Evolutionary conservation across 805 yeast species (phyloP).

Genomic region (Nematodospora valgi): DNA sequence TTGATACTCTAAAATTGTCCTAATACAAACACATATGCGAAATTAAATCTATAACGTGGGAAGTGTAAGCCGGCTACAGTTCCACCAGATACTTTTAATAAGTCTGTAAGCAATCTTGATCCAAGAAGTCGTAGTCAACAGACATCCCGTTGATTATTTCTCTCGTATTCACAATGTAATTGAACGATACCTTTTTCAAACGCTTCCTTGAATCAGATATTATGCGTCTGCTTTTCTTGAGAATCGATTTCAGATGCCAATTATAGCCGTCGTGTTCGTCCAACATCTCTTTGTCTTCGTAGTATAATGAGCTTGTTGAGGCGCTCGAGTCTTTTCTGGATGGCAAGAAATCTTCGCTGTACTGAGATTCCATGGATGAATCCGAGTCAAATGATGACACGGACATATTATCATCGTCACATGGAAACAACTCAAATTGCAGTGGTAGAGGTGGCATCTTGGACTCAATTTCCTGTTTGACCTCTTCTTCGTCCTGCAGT

Average conservation of each 20-base stretch:
- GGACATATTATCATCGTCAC: conserved; percentile 7
- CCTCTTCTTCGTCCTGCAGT: conserved; percentile 2
- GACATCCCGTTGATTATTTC: conserved; percentile 43
- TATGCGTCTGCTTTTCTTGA: conserved; percentile 1
- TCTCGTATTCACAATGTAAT: conserved; percentile 40
- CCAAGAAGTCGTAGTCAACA: conserved; percentile 42
- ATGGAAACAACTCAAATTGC: conserved; percentile 4
- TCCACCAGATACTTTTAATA: too few species aligned
- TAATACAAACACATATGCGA: too few species aligned
- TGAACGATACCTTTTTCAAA: conserved; percentile 41
- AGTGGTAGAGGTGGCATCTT: not conserved
- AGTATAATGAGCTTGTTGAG: conserved; percentile 6
- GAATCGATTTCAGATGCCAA: conserved; percentile 8
- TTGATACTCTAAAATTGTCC: too few species aligned
- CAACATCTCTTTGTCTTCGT: not conserved
- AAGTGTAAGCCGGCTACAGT: too few species aligned
- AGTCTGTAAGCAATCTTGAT: conserved; percentile 31
- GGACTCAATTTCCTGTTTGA: not conserved
- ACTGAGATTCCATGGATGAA: conserved; percentile 5
- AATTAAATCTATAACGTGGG: too few species aligned
- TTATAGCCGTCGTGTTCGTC: conserved; percentile 6
- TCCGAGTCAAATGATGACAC: conserved; percentile 10
- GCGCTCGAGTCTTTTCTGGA: conserved; percentile 8
- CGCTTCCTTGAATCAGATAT: not conserved
- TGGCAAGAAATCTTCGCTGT: conserved; percentile 3